Evolutionary conservation across 306 rosid species (phyloP), one percentile per base, ranked within the genome.

Genomic region (Aeschynomene evenia): DNA sequence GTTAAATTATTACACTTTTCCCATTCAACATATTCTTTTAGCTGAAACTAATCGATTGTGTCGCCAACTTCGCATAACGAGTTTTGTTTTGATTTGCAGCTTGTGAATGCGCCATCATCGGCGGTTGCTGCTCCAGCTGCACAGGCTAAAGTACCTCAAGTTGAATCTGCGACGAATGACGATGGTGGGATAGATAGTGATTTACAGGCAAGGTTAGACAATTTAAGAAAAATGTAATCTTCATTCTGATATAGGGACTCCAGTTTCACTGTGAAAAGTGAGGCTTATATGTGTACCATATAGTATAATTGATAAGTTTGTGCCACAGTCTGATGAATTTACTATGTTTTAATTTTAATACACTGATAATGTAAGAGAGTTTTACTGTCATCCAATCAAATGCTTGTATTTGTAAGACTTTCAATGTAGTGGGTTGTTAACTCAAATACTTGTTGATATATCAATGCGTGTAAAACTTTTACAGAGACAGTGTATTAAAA

Each of bases 131-230:
- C 95, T 23, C 98, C 96, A 4, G 89, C 91, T 1, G 79, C 88
- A 7, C 81, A 72, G 65, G 73, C 84, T 4, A 94, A 90, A 81
- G 86, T 88, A 66, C 71, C 98, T 39, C 98, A 90, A 75, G 96
- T 63, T 45, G 98, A 94, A 84, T 19, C 92, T 55, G 71, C 89
- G 0, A 85, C 56, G 20, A 74, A 58, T 14, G 98, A 90, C 42
- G 98, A 88, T 6, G 10, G 82, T 13, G 98, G 97, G 26, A 90
- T 94, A 68, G 97, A 94, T 46, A 90, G 87, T 71, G 98, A 94
- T 23, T 76, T 94, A 51, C 98, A 94, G 87, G 97, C 98, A 11
- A 81, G 98, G 80, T 77, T 94, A 68, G 96, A 94, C 76, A 94
- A 90, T 60, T 81, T 94, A 5, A 85, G 98, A 77, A 94, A 10